A percentile compares a stretch with the other conserved stretches of the same genome.
Evolutionary conservation across 306 rosid genomes (phyloP).

Genomic region (Quercus engelmannii): DNA sequence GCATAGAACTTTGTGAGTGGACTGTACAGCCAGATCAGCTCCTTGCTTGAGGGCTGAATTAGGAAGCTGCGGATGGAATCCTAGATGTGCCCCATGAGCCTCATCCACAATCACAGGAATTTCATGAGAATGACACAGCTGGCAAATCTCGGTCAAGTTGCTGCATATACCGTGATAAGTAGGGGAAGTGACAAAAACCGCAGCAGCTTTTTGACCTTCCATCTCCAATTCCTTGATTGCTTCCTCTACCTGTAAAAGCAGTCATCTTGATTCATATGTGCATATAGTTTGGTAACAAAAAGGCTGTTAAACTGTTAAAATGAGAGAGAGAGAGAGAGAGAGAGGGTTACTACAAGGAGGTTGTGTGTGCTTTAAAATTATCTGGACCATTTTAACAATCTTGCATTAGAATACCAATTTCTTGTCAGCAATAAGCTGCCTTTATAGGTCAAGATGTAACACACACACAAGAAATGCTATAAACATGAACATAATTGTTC

Average conservation of each 20-base stretch:
- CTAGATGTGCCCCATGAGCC: conserved; percentile 94
- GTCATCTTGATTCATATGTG: not conserved
- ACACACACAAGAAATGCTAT: not conserved
- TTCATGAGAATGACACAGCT: conserved; percentile 62
- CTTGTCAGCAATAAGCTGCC: not conserved
- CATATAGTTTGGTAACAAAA: not conserved
- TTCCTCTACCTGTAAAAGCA: conserved; percentile 53
- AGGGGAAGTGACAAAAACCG: conserved; percentile 82
- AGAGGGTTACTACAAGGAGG: not conserved
- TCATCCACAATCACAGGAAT: conserved; percentile 88
- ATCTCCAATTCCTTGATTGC: conserved; percentile 55
- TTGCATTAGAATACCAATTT: not conserved
- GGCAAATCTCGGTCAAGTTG: conserved; percentile 52
- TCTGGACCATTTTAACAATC: not conserved
- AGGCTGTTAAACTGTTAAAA: not conserved
- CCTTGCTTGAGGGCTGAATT: conserved; percentile 75
- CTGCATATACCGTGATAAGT: conserved; percentile 89
- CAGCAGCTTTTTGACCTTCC: conserved; percentile 64
- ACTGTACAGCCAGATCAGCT: conserved; percentile 70
- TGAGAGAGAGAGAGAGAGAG: not conserved
- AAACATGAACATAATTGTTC: not conserved
- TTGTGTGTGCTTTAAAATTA: too few species aligned
- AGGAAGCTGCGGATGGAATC: conserved; percentile 72
- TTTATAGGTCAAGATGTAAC: not conserved
- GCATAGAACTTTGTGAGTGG: conserved; percentile 81